A percentile compares a stretch with the other conserved stretches of the same genome.
phyloP scores from a whole-genome alignment of 306 rosid species.

The Hylodesmum podocarpum region DNA sequence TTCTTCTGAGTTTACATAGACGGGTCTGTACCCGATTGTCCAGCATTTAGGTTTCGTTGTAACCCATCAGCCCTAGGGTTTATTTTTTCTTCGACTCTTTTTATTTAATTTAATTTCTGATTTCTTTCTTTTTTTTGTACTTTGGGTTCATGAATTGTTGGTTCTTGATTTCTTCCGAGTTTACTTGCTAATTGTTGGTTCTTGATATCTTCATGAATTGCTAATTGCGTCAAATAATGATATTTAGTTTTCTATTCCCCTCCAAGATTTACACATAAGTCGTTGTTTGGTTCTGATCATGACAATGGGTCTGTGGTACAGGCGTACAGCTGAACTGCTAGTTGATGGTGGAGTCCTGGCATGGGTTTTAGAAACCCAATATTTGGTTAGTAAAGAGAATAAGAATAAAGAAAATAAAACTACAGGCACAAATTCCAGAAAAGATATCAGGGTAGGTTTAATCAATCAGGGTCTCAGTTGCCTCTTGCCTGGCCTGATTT shows the following conservation, averaged over 20 bases:
- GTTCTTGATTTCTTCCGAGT: constrained; percentile 19
- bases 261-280: neutral
- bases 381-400: neutral
- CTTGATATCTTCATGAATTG: no score
- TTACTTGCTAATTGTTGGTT: neutral
- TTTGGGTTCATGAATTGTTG: constrained; percentile 17
- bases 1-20: no score
- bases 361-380: constrained; percentile 37
- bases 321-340: constrained; percentile 2
- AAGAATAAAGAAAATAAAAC: neutral
- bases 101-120: constrained; percentile 10
- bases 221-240: neutral
- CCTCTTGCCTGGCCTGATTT: no score
- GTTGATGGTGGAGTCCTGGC: constrained; percentile 28
- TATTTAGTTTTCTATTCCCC: neutral
- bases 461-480: no score
- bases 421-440: no score
- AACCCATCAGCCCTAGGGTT: constrained; percentile 34
- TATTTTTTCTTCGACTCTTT: neutral
- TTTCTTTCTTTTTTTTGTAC: neutral
- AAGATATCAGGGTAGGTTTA: no score
- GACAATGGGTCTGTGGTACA: constrained; percentile 12
- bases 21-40: neutral
- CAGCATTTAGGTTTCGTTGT: constrained; percentile 31
- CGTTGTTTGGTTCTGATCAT: constrained; percentile 10